phyloP scores from a whole-genome alignment of 306 rosid genomes.

The Trifolium pratense region DNA sequence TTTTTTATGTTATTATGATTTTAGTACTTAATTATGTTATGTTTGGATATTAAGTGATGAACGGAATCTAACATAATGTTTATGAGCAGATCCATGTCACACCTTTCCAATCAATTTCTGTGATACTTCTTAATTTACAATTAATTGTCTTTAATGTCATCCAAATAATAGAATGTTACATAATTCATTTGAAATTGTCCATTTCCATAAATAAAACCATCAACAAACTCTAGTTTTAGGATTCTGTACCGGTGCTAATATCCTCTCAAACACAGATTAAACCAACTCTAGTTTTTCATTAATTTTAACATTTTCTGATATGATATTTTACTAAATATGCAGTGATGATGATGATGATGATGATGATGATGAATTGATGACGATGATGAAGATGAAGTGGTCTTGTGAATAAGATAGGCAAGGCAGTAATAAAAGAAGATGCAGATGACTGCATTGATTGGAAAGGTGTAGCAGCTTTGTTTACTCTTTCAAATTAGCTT shows the following conservation, averaged over 20 bases:
- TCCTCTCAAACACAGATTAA: background rate
- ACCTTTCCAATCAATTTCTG: background rate
- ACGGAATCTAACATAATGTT: background rate
- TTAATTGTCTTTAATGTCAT: background rate
- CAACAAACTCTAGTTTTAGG: background rate
- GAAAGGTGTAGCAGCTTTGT: conserved; percentile 58
- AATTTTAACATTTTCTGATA: conserved; percentile 4
- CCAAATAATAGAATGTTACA: background rate
- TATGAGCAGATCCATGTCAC: background rate
- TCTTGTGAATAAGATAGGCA: conserved; percentile 42
- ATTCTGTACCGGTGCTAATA: background rate
- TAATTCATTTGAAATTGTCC: background rate
- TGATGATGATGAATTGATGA: conserved; percentile 31
- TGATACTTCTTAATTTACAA: background rate
- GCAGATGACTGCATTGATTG: conserved; percentile 45
- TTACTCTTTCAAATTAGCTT: conserved; percentile 48
- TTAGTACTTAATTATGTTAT: background rate
- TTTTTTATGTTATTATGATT: background rate
- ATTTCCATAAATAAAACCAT: background rate
- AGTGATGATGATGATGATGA: conserved; percentile 42
- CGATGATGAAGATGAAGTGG: conserved; percentile 36
- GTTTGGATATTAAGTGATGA: background rate
- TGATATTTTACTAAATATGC: conserved; percentile 40
- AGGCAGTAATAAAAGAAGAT: conserved; percentile 38
- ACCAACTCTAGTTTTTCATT: background rate